Evolutionary conservation across 441 rosid species (phyloP).

Genomic region (Erysimum cheiri): DNA sequence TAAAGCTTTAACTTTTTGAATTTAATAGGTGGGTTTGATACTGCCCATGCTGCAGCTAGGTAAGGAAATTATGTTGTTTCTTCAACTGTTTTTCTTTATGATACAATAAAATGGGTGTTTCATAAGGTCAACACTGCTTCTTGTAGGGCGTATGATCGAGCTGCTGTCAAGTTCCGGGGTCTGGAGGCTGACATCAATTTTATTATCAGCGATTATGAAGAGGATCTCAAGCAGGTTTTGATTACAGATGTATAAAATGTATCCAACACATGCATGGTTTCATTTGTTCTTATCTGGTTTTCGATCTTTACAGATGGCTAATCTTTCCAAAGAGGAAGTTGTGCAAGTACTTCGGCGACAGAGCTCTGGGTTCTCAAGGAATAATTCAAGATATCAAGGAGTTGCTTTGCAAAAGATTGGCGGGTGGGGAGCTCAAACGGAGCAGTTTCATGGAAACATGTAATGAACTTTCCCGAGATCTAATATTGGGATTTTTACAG

Average conservation of each 20-base stretch:
- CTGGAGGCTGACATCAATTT: slow-evolving; percentile 90
- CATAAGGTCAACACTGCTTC: background rate
- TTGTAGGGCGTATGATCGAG: slow-evolving; percentile 90
- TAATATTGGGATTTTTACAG: slow-evolving; percentile 17
- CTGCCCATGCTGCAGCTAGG: slow-evolving; percentile 97
- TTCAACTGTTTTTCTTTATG: background rate
- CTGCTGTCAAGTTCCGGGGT: slow-evolving; percentile 93
- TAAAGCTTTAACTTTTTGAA: slow-evolving; percentile 24
- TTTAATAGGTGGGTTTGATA: slow-evolving; percentile 87
- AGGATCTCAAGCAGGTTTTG: slow-evolving; percentile 80
- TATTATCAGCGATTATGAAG: slow-evolving; percentile 76
- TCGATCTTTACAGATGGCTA: slow-evolving; percentile 62
- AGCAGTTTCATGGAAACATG: slow-evolving; percentile 60
- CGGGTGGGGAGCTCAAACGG: slow-evolving; percentile 80
- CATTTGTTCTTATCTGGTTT: slow-evolving; percentile 32
- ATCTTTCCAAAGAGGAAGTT: slow-evolving; percentile 81
- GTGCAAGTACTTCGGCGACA: slow-evolving; percentile 91
- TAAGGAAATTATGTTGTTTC: slow-evolving; percentile 34
- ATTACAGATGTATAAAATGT: background rate
- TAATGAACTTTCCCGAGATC: slow-evolving; percentile 40
- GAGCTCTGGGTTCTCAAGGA: slow-evolving; percentile 91
- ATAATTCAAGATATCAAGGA: slow-evolving; percentile 88
- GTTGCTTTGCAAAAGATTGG: slow-evolving; percentile 83
- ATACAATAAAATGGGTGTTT: slow-evolving; percentile 10
- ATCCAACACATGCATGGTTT: slow-evolving; percentile 17